Base-by-base conservation (phyloP, 768 basidiomycete genomes). In the Leccinellum luteum region DNA sequence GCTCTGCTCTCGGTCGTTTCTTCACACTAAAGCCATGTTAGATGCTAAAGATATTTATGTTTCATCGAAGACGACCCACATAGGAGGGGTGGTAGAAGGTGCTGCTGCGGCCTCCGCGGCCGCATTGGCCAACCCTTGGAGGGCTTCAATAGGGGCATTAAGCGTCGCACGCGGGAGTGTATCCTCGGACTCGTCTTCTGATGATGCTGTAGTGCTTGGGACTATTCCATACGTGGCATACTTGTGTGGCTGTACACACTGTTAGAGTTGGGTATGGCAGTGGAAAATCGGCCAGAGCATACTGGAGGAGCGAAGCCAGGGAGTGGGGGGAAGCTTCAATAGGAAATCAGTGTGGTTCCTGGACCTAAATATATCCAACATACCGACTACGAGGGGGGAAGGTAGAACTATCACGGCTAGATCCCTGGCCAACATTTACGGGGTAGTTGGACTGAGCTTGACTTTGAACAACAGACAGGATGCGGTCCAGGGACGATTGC, bases 281-380 rank as follows among this genome's bases (percentile, higher is more conserved):
- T 41, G 41, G 62, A 45, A 60, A 17, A 32, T 12, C 28, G 53
- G 55, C 12, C 17, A 51, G 55, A 78, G 4, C 83, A 66, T 72
- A 93, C 90, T 54, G 92, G 93, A 10, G 94, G 90, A 27, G 92
- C 89, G 70, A 95, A 96, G 4, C 93, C 94, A 38, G 94, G 94
- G 21, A 95, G 79, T 21, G 92, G 88, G 13, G 94, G 94, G 65
- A 95, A 96, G 48, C 78, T 74, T 58, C 68, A 62, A 32, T 70
- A 69, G 48, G 71, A 64, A 65, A 71, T 71, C 48, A 69, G 62
- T 57, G 63, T 64, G 47, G 67, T 51, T 30, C n/a, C n/a, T 9
- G 14, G 10, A 7, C 27, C 3, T 54, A 49, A 53, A 73, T 66
- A 38, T 69, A 71, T 52, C 74, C 15, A 67, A 67, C 72, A 71